phyloP scores from a whole-genome alignment of 2,329 filamentous ascomycete species.

The Fusarium chaquense region DNA sequence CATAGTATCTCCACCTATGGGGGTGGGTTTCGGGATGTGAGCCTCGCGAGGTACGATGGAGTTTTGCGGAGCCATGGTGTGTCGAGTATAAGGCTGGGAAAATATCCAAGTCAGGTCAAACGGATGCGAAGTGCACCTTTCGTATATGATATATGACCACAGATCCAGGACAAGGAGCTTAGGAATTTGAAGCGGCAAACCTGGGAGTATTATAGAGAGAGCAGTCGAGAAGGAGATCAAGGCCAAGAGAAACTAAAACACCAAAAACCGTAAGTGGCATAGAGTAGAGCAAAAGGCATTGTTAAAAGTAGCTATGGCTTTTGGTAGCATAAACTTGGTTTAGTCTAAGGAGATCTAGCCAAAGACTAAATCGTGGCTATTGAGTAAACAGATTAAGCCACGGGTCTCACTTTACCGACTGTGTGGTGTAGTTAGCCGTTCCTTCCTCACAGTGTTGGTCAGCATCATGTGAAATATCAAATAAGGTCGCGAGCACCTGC shows the following conservation, averaged over 20 bases:
- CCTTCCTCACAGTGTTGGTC: not conserved
- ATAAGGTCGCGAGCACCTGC: not conserved
- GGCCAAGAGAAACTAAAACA: not conserved
- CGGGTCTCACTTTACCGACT: constrained; percentile 16
- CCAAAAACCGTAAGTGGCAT: not conserved
- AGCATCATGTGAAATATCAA: not conserved
- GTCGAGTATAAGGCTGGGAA: not conserved
- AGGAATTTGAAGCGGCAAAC: not conserved
- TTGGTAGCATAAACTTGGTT: not conserved
- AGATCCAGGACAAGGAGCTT: not conserved
- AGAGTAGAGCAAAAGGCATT: not conserved
- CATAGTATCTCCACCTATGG: constrained; percentile 52
- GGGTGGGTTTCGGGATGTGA: constrained; percentile 43
- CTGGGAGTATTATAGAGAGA: not conserved
- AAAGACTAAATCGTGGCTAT: constrained; percentile 35
- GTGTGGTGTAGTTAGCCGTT: not conserved
- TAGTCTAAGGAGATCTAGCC: constrained; percentile 2
- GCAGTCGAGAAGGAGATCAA: not conserved
- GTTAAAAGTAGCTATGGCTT: not conserved
- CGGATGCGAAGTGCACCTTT: not conserved
- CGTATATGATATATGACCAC: not conserved
- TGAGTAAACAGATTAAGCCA: constrained; percentile 2
- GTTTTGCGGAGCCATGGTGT: constrained; percentile 26
- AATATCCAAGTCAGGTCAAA: not conserved
- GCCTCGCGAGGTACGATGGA: constrained; percentile 16